Conservation (phyloP, 1,139 yeast genomes). For the Candida sanyaensis region DNA sequence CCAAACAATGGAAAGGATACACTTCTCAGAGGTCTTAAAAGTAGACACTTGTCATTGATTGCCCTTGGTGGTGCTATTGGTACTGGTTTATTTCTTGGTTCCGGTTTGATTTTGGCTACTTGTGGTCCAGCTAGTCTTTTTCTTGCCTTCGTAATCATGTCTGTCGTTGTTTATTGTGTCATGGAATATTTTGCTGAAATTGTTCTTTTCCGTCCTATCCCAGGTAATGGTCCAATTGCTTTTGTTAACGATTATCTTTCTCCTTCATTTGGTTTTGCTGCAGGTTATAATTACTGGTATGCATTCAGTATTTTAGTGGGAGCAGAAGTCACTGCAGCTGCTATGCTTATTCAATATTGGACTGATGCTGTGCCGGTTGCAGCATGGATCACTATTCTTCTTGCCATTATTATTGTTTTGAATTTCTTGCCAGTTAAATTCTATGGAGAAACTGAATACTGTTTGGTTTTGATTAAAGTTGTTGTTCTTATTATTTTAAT, state of each 20-base stretch:
- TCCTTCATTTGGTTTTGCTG: constrained; percentile 45
- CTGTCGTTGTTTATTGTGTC: constrained; percentile 53
- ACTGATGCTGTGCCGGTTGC: constrained; percentile 48
- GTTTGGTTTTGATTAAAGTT: constrained; percentile 60
- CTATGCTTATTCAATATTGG: constrained; percentile 61
- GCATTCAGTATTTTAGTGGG: constrained; percentile 52
- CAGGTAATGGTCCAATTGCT: constrained; percentile 46
- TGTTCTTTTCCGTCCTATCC: constrained; percentile 57
- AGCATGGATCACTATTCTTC: constrained; percentile 55
- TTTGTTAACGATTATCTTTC: constrained; percentile 39
- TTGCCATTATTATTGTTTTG: constrained; percentile 37
- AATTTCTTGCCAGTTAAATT: constrained; percentile 49
- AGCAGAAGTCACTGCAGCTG: constrained; percentile 55
- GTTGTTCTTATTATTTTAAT: constrained; percentile 40
- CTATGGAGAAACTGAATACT: constrained; percentile 71
- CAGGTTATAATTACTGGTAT: constrained; percentile 52
- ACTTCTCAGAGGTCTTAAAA: constrained; percentile 38
- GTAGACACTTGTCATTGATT: constrained; percentile 39
- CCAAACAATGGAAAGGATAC: constrained; percentile 10
- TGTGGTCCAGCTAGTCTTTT: constrained; percentile 59
- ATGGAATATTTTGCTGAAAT: constrained; percentile 64
- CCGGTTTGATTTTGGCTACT: constrained; percentile 44
- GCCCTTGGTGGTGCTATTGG: constrained; percentile 46
- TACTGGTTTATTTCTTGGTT: constrained; percentile 47
- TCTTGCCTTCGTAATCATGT: constrained; percentile 50